Conservation (phyloP, 306 rosid genomes). For the Castanospermum australe region DNA sequence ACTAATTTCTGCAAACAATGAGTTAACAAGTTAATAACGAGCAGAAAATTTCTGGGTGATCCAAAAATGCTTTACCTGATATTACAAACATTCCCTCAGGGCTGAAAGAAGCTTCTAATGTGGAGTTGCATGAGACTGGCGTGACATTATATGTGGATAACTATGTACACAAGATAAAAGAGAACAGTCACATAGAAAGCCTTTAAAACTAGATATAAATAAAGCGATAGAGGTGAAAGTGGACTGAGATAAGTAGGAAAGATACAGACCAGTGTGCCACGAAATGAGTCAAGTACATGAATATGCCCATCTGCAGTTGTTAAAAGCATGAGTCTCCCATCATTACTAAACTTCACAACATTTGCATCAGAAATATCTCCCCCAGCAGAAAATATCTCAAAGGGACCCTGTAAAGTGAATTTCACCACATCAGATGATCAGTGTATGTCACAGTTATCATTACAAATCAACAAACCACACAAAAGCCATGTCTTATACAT, state of each 20-base stretch:
- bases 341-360: slow-evolving; percentile 91
- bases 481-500: not conserved
- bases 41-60: not conserved
- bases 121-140: slow-evolving; percentile 76
- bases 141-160: slow-evolving; percentile 74
- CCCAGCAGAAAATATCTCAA: slow-evolving; percentile 86
- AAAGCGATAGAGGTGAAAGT: not conserved
- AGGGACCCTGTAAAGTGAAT: slow-evolving; percentile 73
- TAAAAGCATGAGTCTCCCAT: slow-evolving; percentile 88
- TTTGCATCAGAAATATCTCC: slow-evolving; percentile 93
- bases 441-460: not conserved
- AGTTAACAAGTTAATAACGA: slow-evolving; percentile 6
- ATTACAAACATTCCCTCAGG: slow-evolving; percentile 95
- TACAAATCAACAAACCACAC: slow-evolving; percentile 10
- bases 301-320: slow-evolving; percentile 85
- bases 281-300: slow-evolving; percentile 92
- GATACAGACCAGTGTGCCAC: slow-evolving; percentile 83
- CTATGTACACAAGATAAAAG: slow-evolving; percentile 36
- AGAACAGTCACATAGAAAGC: slow-evolving; percentile 12
- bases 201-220: slow-evolving; percentile 18
- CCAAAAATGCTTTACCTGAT: slow-evolving; percentile 54
- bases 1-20: not conserved
- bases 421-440: slow-evolving; percentile 26
- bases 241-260: slow-evolving; percentile 1
- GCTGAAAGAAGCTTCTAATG: slow-evolving; percentile 95